A percentile compares a stretch with the other conserved stretches of the same genome.
phyloP scores from a whole-genome alignment of 768 basidiomycete genomes.

The Russula abietina region DNA sequence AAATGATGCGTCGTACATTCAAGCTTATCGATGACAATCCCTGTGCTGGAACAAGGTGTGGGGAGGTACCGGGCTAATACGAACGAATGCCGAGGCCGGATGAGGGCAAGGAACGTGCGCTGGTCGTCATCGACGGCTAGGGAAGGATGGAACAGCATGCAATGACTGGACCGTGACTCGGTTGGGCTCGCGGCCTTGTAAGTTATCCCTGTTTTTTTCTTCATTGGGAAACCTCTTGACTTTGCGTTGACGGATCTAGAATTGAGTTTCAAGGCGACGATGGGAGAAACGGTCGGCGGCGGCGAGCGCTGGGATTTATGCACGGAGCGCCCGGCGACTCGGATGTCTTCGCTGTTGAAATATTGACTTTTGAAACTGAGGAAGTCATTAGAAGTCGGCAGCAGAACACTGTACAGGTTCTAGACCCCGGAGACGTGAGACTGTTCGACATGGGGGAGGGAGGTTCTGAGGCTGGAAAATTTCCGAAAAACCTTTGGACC shows the following conservation, averaged over 20 bases:
- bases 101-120: background rate
- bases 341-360: background rate
- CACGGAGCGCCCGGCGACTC: background rate
- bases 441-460: background rate
- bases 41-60: background rate
- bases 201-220: background rate
- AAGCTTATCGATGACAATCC: too few species aligned
- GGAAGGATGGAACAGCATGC: constrained; percentile 6
- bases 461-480: too few species aligned
- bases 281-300: background rate
- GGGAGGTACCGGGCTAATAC: background rate
- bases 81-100: background rate
- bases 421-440: background rate
- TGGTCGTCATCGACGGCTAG: background rate
- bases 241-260: background rate
- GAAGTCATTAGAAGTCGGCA: background rate
- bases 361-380: constrained; percentile 1
- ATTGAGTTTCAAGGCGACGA: background rate
- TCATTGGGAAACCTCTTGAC: background rate
- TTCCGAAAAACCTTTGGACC: background rate
- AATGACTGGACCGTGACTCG: background rate
- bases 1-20: too few species aligned
- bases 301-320: background rate
- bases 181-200: background rate
- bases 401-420: background rate